These are phyloP conservation scores for Brassica carinata DNA, from an alignment of 345 rosid genomes.

Conservation along the genomic window DNA sequence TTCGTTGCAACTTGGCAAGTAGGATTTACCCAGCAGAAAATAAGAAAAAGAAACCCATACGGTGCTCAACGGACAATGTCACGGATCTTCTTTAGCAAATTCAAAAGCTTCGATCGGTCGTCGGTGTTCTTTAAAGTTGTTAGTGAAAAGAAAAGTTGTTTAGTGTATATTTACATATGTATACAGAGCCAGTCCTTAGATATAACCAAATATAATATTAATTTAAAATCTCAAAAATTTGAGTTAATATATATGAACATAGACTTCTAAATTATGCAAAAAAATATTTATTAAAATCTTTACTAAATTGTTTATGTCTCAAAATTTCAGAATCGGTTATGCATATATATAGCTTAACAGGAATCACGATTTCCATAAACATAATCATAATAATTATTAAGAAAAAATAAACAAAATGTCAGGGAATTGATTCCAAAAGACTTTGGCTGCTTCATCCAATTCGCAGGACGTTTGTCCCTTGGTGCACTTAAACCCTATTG, in stretches of 20 bases:
- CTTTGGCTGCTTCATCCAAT: conserved; percentile 35
- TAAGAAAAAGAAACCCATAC: not conserved
- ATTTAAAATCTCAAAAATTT: not conserved
- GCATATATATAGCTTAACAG: not conserved
- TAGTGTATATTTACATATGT: not conserved
- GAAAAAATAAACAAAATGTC: conserved; percentile 1
- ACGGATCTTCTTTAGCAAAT: conserved; percentile 3
- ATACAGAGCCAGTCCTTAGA: not conserved
- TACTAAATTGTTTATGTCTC: not conserved
- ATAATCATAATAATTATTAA: not conserved
- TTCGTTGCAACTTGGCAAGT: conserved; percentile 17
- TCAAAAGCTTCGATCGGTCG: conserved; percentile 9
- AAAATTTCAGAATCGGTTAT: not conserved
- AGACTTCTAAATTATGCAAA: not conserved
- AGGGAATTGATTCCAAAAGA: conserved; percentile 40
- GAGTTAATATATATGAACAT: not conserved
- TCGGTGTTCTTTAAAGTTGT: not conserved
- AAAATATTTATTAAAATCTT: too few relatives aligned
- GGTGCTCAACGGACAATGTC: conserved; percentile 2
- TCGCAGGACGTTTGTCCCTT: conserved; percentile 38
- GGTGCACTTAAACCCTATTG: conserved; percentile 32
- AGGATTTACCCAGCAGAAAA: not conserved
- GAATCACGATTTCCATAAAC: not conserved
- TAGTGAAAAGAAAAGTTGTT: not conserved
- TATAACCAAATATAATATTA: not conserved